Evolutionary conservation across 345 rosid genomes (phyloP).

Genomic region (Anastatica hierochuntica): DNA sequence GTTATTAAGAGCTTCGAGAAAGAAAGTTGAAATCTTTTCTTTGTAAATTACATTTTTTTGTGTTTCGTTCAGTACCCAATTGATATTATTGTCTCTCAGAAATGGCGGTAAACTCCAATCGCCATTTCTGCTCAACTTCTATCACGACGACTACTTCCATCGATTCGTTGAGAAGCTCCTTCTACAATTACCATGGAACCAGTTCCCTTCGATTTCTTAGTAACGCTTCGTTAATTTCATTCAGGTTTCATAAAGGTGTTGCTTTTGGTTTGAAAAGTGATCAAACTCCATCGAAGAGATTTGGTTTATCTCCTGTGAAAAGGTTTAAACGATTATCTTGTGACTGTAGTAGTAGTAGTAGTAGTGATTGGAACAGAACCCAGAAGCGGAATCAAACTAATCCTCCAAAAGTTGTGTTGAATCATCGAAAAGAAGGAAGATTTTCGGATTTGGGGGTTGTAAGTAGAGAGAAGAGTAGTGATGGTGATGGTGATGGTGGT

Average conservation of each 20-base stretch:
- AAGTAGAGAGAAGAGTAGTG: constrained; percentile 11
- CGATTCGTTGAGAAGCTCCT: constrained; percentile 24
- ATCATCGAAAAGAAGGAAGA: constrained; percentile 32
- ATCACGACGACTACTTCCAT: not conserved
- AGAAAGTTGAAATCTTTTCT: not conserved
- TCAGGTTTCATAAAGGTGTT: constrained; percentile 11
- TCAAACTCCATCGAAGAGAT: constrained; percentile 20
- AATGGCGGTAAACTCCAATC: constrained; percentile 50
- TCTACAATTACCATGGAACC: constrained; percentile 34
- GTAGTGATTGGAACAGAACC: constrained; percentile 38
- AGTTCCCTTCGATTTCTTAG: constrained; percentile 28
- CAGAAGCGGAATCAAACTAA: constrained; percentile 30
- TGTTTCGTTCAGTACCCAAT: not conserved
- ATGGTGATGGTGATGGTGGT: constrained; percentile 13
- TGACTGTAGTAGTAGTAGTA: not conserved
- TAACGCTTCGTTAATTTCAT: constrained; percentile 31
- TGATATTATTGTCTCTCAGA: not conserved
- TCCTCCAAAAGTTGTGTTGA: constrained; percentile 32
- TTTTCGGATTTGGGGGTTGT: constrained; percentile 28
- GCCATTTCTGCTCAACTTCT: constrained; percentile 41
- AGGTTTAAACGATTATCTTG: constrained; percentile 4
- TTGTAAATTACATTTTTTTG: not conserved
- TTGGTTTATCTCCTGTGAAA: constrained; percentile 11
- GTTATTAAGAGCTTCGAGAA: not conserved
- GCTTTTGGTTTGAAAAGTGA: not conserved